Base-by-base conservation (phyloP, 129 eudicot species). In the Tagetes patula region DNA sequence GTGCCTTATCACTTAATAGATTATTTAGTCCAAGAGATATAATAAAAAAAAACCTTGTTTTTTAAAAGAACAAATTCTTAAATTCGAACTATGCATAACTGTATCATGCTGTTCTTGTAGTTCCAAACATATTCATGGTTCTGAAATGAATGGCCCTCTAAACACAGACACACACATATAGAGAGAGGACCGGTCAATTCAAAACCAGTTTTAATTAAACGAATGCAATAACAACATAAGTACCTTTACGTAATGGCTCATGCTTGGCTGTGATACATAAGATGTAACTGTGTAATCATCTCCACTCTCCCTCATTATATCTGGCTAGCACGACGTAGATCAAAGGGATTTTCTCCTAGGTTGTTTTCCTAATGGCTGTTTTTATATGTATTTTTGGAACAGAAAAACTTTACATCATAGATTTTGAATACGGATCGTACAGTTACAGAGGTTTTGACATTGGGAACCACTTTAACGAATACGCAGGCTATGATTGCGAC, bases 401-500 rank as follows among this genome's bases (percentile, higher is more conserved):
- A 94, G 98, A 77, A 42, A 94, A 90, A 70, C 91, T 94, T 5
- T 86, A 87, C 85, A 78, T 94, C 84, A 94, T 94, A 37, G 98
- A 94, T 84, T 94, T 94, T 76, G 98, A 94, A 80, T 94, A 94
- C 59, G 98, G 96, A 77, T 94, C 96, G 8, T 94, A 87, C 85
- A 90, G 78, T 69, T 94, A 94, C 83, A 84, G 98, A 86, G 98
- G 98, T 32, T 90, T 94, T 81, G 98, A 94, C 85, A 84, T 94
- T 34, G 98, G 98, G 70, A 94, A 94, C 70, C 98, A 94, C 86
- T 94, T 90, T 86, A 94, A 94, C 20, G 98, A 94, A 80, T 94
- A 94, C 82, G 98, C 98, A 6, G 96, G 98, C 69, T 94, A 94
- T 69, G 96, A 94, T 74, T 94, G 98, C 60, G 96, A 94, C 85